phyloP scores from a whole-genome alignment of 225 moss, liverwort and hornwort species.

The Sphagnum tenellum region DNA sequence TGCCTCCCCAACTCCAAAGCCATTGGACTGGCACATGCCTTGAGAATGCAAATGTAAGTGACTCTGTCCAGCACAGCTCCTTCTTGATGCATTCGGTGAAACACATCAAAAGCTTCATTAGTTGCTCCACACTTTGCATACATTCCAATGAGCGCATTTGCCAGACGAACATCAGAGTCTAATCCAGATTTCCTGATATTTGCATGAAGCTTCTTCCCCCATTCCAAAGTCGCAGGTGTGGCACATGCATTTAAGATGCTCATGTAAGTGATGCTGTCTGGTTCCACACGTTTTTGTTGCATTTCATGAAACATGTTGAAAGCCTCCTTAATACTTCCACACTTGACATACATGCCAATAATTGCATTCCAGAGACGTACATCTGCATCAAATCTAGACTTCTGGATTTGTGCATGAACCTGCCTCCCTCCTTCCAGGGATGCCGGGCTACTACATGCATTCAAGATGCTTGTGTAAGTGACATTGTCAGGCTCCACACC shows the following conservation, averaged over 20 bases:
- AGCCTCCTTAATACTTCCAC: slow-evolving; percentile 4
- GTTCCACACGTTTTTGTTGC: not conserved
- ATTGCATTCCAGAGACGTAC: not conserved
- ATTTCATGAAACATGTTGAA: not conserved
- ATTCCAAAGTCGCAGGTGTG: not conserved
- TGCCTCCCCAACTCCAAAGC: slow-evolving; percentile 1
- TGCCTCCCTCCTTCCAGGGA: not conserved
- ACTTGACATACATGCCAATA: not conserved
- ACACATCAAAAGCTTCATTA: not conserved
- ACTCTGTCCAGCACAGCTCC: not conserved
- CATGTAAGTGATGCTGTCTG: slow-evolving; percentile 1
- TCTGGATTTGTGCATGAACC: slow-evolving; percentile 1
- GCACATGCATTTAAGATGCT: slow-evolving; percentile 3
- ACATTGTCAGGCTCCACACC: not conserved
- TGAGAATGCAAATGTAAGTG: slow-evolving; percentile 1
- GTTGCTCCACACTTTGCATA: slow-evolving; percentile 6
- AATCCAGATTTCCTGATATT: not conserved
- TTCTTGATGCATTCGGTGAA: slow-evolving; percentile 1
- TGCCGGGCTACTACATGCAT: not conserved
- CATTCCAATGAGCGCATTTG: not conserved
- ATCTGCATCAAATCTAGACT: not conserved
- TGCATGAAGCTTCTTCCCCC: not conserved
- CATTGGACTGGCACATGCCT: not conserved
- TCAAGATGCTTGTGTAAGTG: slow-evolving; percentile 1
- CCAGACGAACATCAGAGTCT: not conserved